Base-by-base conservation (phyloP, 2,329 filamentous ascomycete genomes). In the Penicillium digitatum region DNA sequence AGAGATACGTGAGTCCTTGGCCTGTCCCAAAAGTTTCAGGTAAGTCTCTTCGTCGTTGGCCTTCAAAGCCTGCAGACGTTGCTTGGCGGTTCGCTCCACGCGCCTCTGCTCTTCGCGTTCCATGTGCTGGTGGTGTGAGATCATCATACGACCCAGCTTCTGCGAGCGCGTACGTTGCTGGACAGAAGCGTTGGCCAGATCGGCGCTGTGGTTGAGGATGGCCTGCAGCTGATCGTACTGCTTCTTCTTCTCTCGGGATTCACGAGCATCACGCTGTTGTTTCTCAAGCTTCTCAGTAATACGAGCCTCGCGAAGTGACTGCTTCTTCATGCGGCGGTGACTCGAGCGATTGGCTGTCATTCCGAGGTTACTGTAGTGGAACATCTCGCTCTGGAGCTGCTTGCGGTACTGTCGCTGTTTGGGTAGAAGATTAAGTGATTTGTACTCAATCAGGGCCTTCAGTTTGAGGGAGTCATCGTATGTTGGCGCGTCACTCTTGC, bases 41-140 rank as follows among this genome's bases (percentile, higher is more conserved):
- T 99, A 99, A 0, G 94, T 95, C 77, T 97, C 94, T 78, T 99
- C 94, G 74, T 99, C 94, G 85, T 99, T 95, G 67, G 94, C 93
- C 78, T 96, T 97, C 72, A 99, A 82, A 58, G 94, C 94, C 75
- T 97, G 93, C 62, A 99, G 86, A 96, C 94, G 94, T 76, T 99
- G 94, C 81, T 99, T 99, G 61, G 94, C 94, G 10, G 93, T 99
- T 61, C 94, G 85, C 78, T 99, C 94, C 63, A 99, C 89, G 60
- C 94, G 89, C 79, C 96, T 97, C 82, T 97, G 93, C 77, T 99
- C 94, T 80, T 99, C 94, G 78, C 96, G 96, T 74, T 99, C 94
- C 72, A 99, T 97, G 72, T 93, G 90, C 75, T 92, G 89, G 74
- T 99, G 94, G 58, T 96, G 92, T 54, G 82, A 77, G 61, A 89